Percentiles rank a stretch among this genome's conserved stretches.
Conservation (phyloP, 2,329 filamentous ascomycete genomes). For the Cryphonectria carpinicola region DNA sequence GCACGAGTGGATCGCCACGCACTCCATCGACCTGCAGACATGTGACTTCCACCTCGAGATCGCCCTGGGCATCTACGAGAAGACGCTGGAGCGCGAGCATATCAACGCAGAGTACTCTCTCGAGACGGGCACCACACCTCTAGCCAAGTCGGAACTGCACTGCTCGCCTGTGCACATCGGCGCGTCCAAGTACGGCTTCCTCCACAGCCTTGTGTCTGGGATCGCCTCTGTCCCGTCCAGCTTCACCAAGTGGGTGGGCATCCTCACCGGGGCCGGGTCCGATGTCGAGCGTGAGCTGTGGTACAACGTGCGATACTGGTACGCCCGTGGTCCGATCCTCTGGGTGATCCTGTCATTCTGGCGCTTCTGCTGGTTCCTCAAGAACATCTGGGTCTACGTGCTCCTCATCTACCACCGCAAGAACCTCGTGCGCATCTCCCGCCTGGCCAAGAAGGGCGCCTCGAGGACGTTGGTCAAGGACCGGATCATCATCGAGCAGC, state of each 20-base stretch:
- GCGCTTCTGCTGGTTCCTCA: constrained; percentile 38
- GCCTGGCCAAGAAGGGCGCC: constrained; percentile 39
- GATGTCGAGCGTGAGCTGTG: constrained; percentile 43
- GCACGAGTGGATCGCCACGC: constrained; percentile 33
- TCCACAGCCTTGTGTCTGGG: constrained; percentile 28
- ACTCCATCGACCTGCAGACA: constrained; percentile 34
- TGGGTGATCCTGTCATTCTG: constrained; percentile 37
- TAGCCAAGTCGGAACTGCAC: constrained; percentile 28
- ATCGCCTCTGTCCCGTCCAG: constrained; percentile 33
- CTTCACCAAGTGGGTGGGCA: constrained; percentile 40
- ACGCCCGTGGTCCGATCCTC: constrained; percentile 33
- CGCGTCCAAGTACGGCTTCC: constrained; percentile 18
- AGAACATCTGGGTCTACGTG: constrained; percentile 39
- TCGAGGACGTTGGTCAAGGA: constrained; percentile 36
- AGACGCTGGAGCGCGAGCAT: constrained; percentile 30
- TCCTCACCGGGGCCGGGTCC: constrained; percentile 41
- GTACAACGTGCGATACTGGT: constrained; percentile 38
- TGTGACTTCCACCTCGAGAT: constrained; percentile 38
- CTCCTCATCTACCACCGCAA: constrained; percentile 41
- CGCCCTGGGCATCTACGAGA: constrained; percentile 31
- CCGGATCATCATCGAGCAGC: constrained; percentile 38
- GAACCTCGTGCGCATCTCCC: constrained; percentile 38
- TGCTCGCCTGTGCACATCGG: constrained; percentile 29
- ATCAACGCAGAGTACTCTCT: constrained; percentile 29
- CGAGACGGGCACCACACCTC: constrained; percentile 26